Evolutionary conservation across 1,284 basidiomycete species (phyloP), one percentile per base, ranked within the genome.

Genomic region (Anthracocystis walkeri): DNA sequence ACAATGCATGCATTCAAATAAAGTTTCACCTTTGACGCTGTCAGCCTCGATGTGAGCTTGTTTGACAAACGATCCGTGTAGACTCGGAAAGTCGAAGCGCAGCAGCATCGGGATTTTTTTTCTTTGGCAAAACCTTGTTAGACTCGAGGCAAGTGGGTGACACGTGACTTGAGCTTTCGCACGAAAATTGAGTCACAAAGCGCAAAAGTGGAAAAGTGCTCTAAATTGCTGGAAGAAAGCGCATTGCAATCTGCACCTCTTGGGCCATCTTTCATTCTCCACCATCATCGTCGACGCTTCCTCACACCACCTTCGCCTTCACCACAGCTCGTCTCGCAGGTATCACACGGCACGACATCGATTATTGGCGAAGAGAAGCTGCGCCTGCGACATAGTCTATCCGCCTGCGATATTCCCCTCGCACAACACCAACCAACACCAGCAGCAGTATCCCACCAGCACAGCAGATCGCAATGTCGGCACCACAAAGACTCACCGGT

Each of bases 401-500:
- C 33, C 33, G 33, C 11, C 33, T 35, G 11, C 33, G n/a, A 42
- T n/a, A 42, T 29, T 5, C 5, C 11, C n/a, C 46, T 5, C 8
- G 35, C 35, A 41, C 18, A 2, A 44, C 40, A 12, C n/a, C 25
- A 29, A 21, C 53, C 3, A 11, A 11, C 27, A 18, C 6, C 12
- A 10, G 40, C 20, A 46, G 27, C 42, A 35, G 2, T 12, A 29
- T 4, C 12, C 20, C 33, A 35, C 35, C 11, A 38, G 35, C 35
- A 38, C 35, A 14, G 12, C 14, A 54, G 12, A 23, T 29, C 48
- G 27, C 31, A 41, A 76, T 76, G 74, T 67, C 65, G 58, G 48
- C 69, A 54, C 62, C 62, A 52, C 57, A 64, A 14, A 63, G 42
- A 23, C 46, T 77, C 27, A 53, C 61, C 0, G 69, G 66, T 38